These are phyloP conservation scores for Candida suzukii DNA, from an alignment of 805 yeast genomes.

Conservation along the genomic window DNA sequence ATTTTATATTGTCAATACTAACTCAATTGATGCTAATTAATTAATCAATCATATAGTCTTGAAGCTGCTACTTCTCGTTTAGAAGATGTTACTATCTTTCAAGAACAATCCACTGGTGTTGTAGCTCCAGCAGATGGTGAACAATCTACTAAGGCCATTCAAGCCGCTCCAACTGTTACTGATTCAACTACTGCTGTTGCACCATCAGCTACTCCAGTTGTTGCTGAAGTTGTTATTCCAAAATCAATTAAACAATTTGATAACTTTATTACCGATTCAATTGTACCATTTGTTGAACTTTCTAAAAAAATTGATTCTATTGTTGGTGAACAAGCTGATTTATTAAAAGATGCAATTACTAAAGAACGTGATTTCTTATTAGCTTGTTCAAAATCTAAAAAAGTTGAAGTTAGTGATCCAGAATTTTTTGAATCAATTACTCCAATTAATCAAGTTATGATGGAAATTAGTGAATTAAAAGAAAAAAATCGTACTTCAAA, in stretches of 20 bases:
- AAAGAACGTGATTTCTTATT: conserved; percentile 53
- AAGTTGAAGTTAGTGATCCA: conserved; percentile 55
- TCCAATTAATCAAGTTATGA: conserved; percentile 62
- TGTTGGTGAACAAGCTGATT: conserved; percentile 48
- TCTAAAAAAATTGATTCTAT: conserved; percentile 50
- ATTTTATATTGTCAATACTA: no score
- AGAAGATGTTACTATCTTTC: conserved; percentile 80
- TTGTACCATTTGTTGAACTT: conserved; percentile 52
- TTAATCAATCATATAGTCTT: conserved; percentile 35
- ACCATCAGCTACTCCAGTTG: conserved; percentile 12
- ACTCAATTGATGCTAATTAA: no score
- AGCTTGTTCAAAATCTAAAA: conserved; percentile 52
- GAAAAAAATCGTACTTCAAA: conserved; percentile 69
- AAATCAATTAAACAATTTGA: conserved; percentile 48
- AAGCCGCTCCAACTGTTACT: conserved; percentile 12
- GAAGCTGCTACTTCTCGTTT: conserved; percentile 92
- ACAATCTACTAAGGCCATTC: conserved; percentile 5
- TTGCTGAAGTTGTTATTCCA: conserved; percentile 22
- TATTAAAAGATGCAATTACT: conserved; percentile 46
- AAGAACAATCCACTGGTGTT: conserved; percentile 45
- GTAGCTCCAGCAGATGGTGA: conserved; percentile 7
- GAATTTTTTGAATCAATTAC: conserved; percentile 46
- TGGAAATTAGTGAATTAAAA: conserved; percentile 53
- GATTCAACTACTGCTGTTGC: no score
- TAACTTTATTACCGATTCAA: conserved; percentile 39